A percentile compares a stretch with the other conserved stretches of the same genome.
phyloP scores from a whole-genome alignment of 129 eudicot genomes.

The Escallonia rubra region DNA sequence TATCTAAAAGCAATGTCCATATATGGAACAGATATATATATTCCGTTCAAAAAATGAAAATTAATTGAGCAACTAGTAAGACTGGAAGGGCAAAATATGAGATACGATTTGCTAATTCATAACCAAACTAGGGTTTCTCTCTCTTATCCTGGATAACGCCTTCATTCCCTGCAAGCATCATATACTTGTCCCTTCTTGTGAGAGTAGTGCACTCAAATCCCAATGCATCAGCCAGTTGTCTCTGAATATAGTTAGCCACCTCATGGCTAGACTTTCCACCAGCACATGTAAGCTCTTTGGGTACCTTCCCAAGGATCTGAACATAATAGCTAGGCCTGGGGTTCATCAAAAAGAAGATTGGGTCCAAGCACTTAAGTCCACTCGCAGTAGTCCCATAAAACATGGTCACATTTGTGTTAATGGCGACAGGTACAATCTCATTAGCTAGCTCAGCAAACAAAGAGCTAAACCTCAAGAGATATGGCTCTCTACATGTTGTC shows the following conservation, averaged over 20 bases:
- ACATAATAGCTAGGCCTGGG: slow-evolving; percentile 68
- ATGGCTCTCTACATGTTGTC: slow-evolving; percentile 94
- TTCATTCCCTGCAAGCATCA: slow-evolving; percentile 96
- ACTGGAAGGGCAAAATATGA: too few relatives aligned
- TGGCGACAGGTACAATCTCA: slow-evolving; percentile 89
- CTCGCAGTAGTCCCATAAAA: slow-evolving; percentile 95
- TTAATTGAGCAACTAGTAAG: too few relatives aligned
- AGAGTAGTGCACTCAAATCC: slow-evolving; percentile 87
- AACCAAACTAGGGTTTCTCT: slow-evolving; percentile 7
- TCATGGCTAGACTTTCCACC: slow-evolving; percentile 81
- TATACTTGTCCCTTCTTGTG: slow-evolving; percentile 85
- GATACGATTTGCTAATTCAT: too few relatives aligned
- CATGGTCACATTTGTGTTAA: slow-evolving; percentile 71
- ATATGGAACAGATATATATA: too few relatives aligned
- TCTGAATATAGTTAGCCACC: slow-evolving; percentile 85
- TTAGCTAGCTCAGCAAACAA: slow-evolving; percentile 87
- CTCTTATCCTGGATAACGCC: slow-evolving; percentile 53
- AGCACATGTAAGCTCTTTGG: slow-evolving; percentile 55
- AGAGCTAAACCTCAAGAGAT: slow-evolving; percentile 74
- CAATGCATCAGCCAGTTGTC: slow-evolving; percentile 62
- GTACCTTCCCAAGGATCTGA: slow-evolving; percentile 60
- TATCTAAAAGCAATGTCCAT: too few relatives aligned
- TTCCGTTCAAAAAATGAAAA: too few relatives aligned
- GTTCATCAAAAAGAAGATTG: slow-evolving; percentile 85
- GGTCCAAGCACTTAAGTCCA: slow-evolving; percentile 87